Evolutionary conservation across 2,329 filamentous ascomycete genomes (phyloP).

Genomic region (Aspergillus neoniger): DNA sequence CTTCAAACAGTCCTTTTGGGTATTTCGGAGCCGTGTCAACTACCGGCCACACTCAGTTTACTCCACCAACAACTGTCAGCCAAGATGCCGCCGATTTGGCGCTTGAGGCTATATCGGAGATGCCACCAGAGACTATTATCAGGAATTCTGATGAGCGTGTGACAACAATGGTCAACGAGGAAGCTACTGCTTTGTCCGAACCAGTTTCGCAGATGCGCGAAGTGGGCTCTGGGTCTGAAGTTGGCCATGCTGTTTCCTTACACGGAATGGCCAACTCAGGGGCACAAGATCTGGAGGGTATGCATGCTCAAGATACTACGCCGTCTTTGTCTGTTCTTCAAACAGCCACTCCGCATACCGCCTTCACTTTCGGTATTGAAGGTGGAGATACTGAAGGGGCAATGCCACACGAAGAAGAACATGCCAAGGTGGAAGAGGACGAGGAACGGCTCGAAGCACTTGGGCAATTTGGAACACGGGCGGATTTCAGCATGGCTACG

Average conservation of each 20-base stretch:
- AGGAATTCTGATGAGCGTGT: not conserved
- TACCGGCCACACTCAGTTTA: slow-evolving; percentile 15
- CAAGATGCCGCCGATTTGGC: slow-evolving; percentile 3
- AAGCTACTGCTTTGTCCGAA: not conserved
- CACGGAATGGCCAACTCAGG: not conserved
- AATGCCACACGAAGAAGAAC: slow-evolving; percentile 12
- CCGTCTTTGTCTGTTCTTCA: not conserved
- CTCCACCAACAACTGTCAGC: not conserved
- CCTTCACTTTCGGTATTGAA: not conserved
- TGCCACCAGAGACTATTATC: not conserved
- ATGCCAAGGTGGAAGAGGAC: not conserved
- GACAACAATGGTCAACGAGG: not conserved
- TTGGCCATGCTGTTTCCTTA: not conserved
- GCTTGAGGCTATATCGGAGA: not conserved
- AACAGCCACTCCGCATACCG: not conserved
- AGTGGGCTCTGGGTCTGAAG: not conserved
- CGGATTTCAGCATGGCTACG: not conserved
- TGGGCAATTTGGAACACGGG: not conserved
- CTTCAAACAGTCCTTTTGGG: slow-evolving; percentile 25
- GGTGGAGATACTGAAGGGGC: not conserved
- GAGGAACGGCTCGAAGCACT: not conserved
- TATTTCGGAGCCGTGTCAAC: slow-evolving; percentile 35
- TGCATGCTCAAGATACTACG: not conserved
- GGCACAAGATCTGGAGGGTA: not conserved
- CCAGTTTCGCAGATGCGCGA: not conserved